Percentiles rank a stretch among this genome's conserved stretches.
phyloP scores from a whole-genome alignment of 805 yeast genomes.

The Spathaspora hagerdaliae region DNA sequence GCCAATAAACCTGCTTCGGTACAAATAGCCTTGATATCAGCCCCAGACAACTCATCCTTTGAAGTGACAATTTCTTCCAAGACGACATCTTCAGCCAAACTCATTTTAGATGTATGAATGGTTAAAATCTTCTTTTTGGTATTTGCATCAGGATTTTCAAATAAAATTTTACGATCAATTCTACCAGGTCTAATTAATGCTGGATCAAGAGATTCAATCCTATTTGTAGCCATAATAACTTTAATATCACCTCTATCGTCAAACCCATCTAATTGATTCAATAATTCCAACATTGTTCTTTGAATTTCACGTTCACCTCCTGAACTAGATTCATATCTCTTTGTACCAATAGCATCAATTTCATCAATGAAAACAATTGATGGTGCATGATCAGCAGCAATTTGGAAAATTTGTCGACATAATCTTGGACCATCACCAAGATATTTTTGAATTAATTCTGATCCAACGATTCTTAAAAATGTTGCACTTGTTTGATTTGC shows the following conservation, averaged over 20 bases:
- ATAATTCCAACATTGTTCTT: constrained; percentile 93
- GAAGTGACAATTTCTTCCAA: constrained; percentile 83
- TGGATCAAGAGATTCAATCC: constrained; percentile 90
- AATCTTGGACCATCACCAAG: constrained; percentile 97
- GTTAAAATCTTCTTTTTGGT: constrained; percentile 90
- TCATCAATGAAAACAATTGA: constrained; percentile 98
- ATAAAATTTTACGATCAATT: constrained; percentile 91
- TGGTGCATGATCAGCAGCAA: constrained; percentile 96
- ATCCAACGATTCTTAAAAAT: constrained; percentile 92
- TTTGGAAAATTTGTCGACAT: constrained; percentile 90
- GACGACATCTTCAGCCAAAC: constrained; percentile 80
- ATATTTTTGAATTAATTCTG: constrained; percentile 94
- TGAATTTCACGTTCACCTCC: constrained; percentile 98
- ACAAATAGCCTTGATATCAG: constrained; percentile 95
- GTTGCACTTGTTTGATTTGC: constrained; percentile 98
- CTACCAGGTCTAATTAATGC: constrained; percentile 96
- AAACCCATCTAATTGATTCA: constrained; percentile 94
- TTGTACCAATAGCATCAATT: constrained; percentile 98
- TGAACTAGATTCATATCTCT: constrained; percentile 92
- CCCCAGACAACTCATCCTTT: constrained; percentile 94
- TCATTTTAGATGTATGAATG: constrained; percentile 93
- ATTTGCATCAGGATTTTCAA: constrained; percentile 91
- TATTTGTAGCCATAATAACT: constrained; percentile 97
- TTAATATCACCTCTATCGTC: constrained; percentile 97
- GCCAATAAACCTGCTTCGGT: constrained; percentile 97